phyloP scores from a whole-genome alignment of 192 early-diverging fungal species.

The Podila minutissima region DNA sequence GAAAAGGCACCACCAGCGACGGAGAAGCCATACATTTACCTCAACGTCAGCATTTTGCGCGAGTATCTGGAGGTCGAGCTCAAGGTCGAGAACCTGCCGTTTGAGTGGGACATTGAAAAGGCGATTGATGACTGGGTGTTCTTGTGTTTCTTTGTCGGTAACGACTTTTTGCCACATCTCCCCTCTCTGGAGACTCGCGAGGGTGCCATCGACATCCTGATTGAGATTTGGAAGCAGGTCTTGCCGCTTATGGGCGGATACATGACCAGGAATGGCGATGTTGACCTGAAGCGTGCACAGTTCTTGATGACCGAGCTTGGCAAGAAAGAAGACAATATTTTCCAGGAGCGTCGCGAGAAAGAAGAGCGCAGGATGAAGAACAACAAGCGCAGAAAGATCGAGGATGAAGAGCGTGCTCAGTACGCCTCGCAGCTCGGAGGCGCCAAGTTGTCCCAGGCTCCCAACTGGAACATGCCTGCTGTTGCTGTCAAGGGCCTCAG shows the following conservation, averaged over 20 bases:
- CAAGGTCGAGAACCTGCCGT: slow-evolving; percentile 68
- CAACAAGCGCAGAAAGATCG: slow-evolving; percentile 43
- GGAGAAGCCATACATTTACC: slow-evolving; percentile 82
- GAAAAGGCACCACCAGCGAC: slow-evolving; percentile 52
- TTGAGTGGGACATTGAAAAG: slow-evolving; percentile 87
- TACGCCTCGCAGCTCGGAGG: slow-evolving; percentile 40
- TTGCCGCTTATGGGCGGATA: slow-evolving; percentile 82
- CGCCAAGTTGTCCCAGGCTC: slow-evolving; percentile 26
- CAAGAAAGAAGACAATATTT: slow-evolving; percentile 84
- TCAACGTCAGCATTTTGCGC: slow-evolving; percentile 82
- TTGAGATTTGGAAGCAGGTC: slow-evolving; percentile 89
- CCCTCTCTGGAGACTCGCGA: slow-evolving; percentile 95
- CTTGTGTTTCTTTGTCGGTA: slow-evolving; percentile 77
- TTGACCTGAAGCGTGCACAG: slow-evolving; percentile 80
- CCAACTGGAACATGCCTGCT: slow-evolving; percentile 36
- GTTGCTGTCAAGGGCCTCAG: slow-evolving; percentile 40
- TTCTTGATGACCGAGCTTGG: slow-evolving; percentile 85
- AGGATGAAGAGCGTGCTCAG: slow-evolving; percentile 35
- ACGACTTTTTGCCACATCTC: slow-evolving; percentile 87
- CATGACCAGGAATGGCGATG: slow-evolving; percentile 83
- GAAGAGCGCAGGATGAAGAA: slow-evolving; percentile 60
- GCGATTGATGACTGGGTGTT: slow-evolving; percentile 99
- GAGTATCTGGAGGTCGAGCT: slow-evolving; percentile 95
- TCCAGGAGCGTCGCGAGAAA: slow-evolving; percentile 70
- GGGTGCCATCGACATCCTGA: slow-evolving; percentile 90